A percentile compares a stretch with the other conserved stretches of the same genome.
Evolutionary conservation across 306 rosid genomes (phyloP).

Genomic region (Lupinus albus): DNA sequence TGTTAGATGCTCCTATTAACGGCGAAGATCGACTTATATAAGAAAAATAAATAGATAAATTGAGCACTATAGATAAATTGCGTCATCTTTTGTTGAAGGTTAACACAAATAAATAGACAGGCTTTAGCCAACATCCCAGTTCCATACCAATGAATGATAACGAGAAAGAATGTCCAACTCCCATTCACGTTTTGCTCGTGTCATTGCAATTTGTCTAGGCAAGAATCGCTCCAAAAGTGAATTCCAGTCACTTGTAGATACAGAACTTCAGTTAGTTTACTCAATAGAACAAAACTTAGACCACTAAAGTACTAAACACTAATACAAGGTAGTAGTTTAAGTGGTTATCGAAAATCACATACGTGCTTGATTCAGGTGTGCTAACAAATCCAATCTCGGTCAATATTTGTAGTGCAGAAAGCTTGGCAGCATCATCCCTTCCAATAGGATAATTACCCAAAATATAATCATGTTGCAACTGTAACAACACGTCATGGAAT

Average conservation of each 20-base stretch:
- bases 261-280: slow-evolving; percentile 35
- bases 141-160: slow-evolving; percentile 73
- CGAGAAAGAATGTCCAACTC: slow-evolving; percentile 91
- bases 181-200: slow-evolving; percentile 95
- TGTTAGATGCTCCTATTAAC: slow-evolving; percentile 69
- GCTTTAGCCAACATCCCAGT: background rate
- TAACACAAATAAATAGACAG: slow-evolving; percentile 18
- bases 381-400: slow-evolving; percentile 77
- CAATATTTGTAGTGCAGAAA: slow-evolving; percentile 89
- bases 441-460: slow-evolving; percentile 97
- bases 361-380: slow-evolving; percentile 83
- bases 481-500: slow-evolving; percentile 46
- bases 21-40: slow-evolving; percentile 8
- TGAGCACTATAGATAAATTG: too few relatives aligned
- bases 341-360: slow-evolving; percentile 38
- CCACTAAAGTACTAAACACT: slow-evolving; percentile 18
- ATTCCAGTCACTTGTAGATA: slow-evolving; percentile 79
- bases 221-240: slow-evolving; percentile 81
- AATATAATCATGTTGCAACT: slow-evolving; percentile 97
- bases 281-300: slow-evolving; percentile 17
- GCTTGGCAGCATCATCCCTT: slow-evolving; percentile 94
- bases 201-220: slow-evolving; percentile 90
- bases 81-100: too few relatives aligned
- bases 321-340: slow-evolving; percentile 26
- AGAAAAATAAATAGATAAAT: background rate